phyloP scores from a whole-genome alignment of 345 rosid genomes.

The Camelina hispida region DNA sequence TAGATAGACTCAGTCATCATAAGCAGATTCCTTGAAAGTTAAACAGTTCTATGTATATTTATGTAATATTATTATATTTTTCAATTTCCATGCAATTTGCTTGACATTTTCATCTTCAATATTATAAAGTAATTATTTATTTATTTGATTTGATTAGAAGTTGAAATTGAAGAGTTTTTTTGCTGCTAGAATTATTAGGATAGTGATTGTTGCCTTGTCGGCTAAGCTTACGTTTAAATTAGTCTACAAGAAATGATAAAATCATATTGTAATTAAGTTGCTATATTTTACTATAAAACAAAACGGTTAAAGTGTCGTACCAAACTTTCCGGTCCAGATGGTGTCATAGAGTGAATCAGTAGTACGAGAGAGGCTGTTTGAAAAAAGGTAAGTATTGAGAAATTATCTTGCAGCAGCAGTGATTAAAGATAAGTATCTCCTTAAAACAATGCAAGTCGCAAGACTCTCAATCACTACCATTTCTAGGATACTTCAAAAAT shows the following conservation, averaged over 20 bases:
- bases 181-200: background rate
- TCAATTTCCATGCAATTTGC: conserved; percentile 12
- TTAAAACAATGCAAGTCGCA: conserved; percentile 21
- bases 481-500: conserved; percentile 8
- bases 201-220: conserved; percentile 33
- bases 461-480: background rate
- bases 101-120: conserved; percentile 9
- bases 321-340: background rate
- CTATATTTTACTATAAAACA: background rate
- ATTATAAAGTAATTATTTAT: background rate
- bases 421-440: background rate
- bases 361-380: background rate
- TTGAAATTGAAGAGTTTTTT: conserved; percentile 6
- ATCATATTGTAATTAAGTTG: conserved; percentile 2
- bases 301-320: background rate
- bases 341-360: background rate
- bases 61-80: background rate
- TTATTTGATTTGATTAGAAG: background rate
- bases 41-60: background rate
- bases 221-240: conserved; percentile 22
- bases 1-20: conserved; percentile 13
- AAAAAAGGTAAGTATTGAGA: background rate
- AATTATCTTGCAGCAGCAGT: background rate
- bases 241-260: conserved; percentile 14
- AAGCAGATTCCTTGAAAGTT: conserved; percentile 25